These are phyloP conservation scores for Xylaria sp. DNA, from an alignment of 2,329 filamentous ascomycete genomes.

Conservation along the genomic window DNA sequence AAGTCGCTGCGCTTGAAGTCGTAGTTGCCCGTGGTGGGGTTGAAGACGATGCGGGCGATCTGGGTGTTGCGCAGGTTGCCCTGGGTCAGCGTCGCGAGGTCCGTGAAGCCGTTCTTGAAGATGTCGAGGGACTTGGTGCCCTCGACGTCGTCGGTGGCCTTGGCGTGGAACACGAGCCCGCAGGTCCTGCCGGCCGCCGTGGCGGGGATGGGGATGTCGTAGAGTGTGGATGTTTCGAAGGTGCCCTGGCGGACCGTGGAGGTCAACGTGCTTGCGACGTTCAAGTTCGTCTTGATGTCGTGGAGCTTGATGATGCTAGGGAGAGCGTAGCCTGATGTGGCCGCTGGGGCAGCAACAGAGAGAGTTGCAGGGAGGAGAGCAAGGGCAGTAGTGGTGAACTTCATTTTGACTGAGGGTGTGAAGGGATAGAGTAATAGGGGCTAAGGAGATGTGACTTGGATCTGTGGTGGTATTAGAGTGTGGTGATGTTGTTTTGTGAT, in stretches of 20 bases:
- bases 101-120: slow-evolving; percentile 44
- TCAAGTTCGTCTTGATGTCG: slow-evolving; percentile 40
- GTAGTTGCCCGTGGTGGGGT: slow-evolving; percentile 39
- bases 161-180: slow-evolving; percentile 42
- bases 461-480: neutral
- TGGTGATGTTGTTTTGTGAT: slow-evolving; percentile 7
- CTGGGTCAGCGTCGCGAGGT: slow-evolving; percentile 37
- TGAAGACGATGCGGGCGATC: slow-evolving; percentile 43
- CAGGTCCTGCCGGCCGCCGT: slow-evolving; percentile 43
- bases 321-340: slow-evolving; percentile 39
- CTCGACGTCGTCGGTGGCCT: slow-evolving; percentile 28
- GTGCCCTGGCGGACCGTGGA: slow-evolving; percentile 38
- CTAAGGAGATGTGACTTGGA: neutral
- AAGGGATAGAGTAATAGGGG: slow-evolving; percentile 3
- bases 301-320: slow-evolving; percentile 45
- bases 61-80: slow-evolving; percentile 44
- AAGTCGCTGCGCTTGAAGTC: slow-evolving; percentile 41
- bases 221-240: slow-evolving; percentile 44
- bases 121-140: slow-evolving; percentile 43
- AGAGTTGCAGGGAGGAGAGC: slow-evolving; percentile 42
- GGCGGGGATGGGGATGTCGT: slow-evolving; percentile 45
- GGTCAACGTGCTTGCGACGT: slow-evolving; percentile 24
- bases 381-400: slow-evolving; percentile 42
- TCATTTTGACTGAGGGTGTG: slow-evolving; percentile 40
- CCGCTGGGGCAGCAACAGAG: slow-evolving; percentile 42